Conservation (phyloP, 2,329 filamentous ascomycete genomes). For the Hymenoscyphus occultus region DNA sequence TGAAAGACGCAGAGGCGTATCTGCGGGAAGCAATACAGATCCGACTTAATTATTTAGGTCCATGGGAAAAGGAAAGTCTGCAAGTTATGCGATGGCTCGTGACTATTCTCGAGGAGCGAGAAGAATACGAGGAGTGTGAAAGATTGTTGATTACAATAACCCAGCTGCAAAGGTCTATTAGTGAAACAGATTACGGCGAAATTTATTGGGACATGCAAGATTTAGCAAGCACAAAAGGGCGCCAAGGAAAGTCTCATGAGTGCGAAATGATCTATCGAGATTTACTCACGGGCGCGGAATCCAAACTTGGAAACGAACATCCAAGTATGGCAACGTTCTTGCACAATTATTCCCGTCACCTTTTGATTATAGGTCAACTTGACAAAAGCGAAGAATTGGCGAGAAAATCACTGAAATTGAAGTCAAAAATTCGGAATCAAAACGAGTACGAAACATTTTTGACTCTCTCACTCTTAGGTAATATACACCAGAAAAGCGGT, state of each 20-base stretch:
- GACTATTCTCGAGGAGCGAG: accelerated
- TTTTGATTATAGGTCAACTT: neutral
- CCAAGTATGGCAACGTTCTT: neutral
- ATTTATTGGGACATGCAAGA: neutral
- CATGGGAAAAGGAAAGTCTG: neutral
- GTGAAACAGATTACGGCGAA: neutral
- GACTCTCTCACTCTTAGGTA: neutral
- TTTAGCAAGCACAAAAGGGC: neutral
- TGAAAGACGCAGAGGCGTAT: neutral
- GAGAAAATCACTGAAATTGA: neutral
- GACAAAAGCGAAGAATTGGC: neutral
- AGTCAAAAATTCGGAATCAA: neutral
- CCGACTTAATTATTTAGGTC: neutral
- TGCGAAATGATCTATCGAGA: neutral
- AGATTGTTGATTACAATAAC: neutral
- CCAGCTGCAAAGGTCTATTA: neutral
- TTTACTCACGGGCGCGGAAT: neutral
- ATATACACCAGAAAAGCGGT: neutral
- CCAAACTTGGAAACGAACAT: neutral
- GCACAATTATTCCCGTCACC: neutral
- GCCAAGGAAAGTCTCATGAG: neutral
- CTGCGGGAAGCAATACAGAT: neutral
- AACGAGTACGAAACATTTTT: neutral
- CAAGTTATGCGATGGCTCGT: neutral
- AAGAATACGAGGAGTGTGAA: neutral